Base-by-base conservation (phyloP, 2,329 filamentous ascomycete species). In the Colletotrichum kahawae region DNA sequence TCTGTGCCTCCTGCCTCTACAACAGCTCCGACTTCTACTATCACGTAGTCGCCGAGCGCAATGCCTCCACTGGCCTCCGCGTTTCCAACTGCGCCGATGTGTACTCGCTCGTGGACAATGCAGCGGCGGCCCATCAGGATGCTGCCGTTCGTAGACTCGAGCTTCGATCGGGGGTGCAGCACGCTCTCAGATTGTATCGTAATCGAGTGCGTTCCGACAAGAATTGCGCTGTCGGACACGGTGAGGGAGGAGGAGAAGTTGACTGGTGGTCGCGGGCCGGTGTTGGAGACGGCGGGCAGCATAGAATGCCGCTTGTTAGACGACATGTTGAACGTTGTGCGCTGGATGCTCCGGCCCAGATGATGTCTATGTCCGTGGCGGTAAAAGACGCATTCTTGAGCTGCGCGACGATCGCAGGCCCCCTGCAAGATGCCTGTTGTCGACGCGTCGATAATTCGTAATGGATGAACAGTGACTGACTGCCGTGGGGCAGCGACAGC, bases 111-210 rank as follows among this genome's bases (percentile, higher is more conserved):
- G 78, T 94, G 92, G 57, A 98, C 89, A 60, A 98, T 94, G 79
- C 94, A 97, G 67, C 93, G 92, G 74, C 95, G 92, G 31, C 96
- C 95, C 75, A 98, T 91, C 33, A 92, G 92, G 78, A 98, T 92
- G 57, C 95, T 93, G 6, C 95, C 95, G 67, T 93, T 89, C 72
- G 92, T 92, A 10, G 96, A 93, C 80, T 95, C 94, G 71, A 98
- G 90, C 76, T 93, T 92, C 18, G 93, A 91, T 64, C 96, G 94
- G 1, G 97, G 96, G 80, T 98, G 96, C n/a, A 99, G 86, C 8
- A 98, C 91, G 5, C 92, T 93, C 80, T 95, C 93, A 29, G 94
- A 89, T 71, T 93, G 93, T 77, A 98, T 92, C 59, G 92, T 93
- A 77, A 99, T 95, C 2, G 92, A 93, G 82, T 97, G 90, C 4